A percentile compares a stretch with the other conserved stretches of the same genome.
Conservation (phyloP, 164 flowering plant species). For the Liriodendron chinense region DNA sequence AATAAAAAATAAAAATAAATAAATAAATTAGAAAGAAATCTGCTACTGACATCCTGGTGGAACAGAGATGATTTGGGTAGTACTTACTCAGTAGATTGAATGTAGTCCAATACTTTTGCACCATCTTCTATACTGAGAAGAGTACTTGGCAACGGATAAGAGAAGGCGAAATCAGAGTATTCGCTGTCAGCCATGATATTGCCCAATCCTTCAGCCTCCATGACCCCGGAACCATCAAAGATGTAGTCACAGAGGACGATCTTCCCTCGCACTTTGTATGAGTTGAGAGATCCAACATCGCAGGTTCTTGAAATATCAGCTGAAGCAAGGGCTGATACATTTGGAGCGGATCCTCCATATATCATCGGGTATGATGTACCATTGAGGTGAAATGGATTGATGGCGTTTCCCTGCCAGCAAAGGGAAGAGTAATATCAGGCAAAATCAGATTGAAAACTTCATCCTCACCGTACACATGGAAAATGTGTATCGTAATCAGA, state of each 20-base stretch:
- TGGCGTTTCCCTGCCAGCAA: conserved; percentile 29
- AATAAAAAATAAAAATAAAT: no score
- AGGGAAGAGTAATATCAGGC: background rate
- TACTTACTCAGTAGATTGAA: conserved; percentile 31
- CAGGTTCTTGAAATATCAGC: conserved; percentile 22
- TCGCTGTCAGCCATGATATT: conserved; percentile 23
- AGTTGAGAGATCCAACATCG: conserved; percentile 21
- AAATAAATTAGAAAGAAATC: background rate
- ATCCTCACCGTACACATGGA: background rate
- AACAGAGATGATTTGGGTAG: background rate
- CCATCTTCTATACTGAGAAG: conserved; percentile 30
- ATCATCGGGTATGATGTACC: conserved; percentile 35
- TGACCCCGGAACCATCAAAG: conserved; percentile 23
- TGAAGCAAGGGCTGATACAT: conserved; percentile 26
- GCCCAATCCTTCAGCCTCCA: conserved; percentile 31
- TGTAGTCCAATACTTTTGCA: conserved; percentile 27
- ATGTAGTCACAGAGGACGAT: conserved; percentile 39
- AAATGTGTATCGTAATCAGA: no score
- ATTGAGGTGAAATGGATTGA: conserved; percentile 35
- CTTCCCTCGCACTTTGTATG: conserved; percentile 28
- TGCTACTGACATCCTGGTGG: background rate
- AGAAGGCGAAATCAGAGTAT: conserved; percentile 24
- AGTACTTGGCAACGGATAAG: conserved; percentile 36
- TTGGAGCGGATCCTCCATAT: conserved; percentile 46
- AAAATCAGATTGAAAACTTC: background rate